Percentiles rank a stretch among this genome's conserved stretches.
These are phyloP conservation scores for Musa beccarii DNA, from an alignment of 176 grass and related monocot genomes.

Conservation along the genomic window DNA sequence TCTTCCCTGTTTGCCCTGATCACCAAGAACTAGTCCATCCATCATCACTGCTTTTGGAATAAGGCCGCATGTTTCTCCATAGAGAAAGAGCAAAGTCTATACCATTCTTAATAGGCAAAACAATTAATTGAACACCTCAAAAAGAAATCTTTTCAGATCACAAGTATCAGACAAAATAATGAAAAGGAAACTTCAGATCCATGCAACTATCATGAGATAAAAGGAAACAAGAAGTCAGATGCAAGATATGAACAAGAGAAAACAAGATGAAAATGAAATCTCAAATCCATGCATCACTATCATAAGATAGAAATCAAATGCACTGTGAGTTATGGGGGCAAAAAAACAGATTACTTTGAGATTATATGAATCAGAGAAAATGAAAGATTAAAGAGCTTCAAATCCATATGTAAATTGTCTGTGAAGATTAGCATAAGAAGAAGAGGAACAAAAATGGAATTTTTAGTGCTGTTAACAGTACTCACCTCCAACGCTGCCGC, in stretches of 20 bases:
- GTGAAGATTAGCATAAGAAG: neutral
- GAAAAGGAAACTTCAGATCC: neutral
- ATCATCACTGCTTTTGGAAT: neutral
- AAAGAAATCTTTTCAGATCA: neutral
- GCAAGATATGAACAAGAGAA: no score
- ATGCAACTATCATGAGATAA: neutral
- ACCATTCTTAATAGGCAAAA: no score
- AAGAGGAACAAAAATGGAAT: neutral
- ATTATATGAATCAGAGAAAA: neutral
- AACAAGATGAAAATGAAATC: no score
- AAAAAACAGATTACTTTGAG: neutral
- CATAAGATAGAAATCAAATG: no score
- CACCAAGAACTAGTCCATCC: neutral
- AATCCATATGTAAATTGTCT: neutral
- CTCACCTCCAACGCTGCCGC: neutral
- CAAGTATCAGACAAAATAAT: neutral
- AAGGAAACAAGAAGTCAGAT: no score
- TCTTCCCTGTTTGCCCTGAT: constrained; percentile 56
- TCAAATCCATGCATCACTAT: no score
- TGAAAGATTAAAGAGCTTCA: neutral
- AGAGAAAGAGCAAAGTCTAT: neutral
- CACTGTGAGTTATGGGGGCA: no score
- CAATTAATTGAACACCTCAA: neutral
- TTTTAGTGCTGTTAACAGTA: constrained; percentile 22
- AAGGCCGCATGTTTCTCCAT: neutral